Base-by-base conservation (phyloP, 495 filamentous ascomycete species). In the Aspergillus olivimuriae region DNA sequence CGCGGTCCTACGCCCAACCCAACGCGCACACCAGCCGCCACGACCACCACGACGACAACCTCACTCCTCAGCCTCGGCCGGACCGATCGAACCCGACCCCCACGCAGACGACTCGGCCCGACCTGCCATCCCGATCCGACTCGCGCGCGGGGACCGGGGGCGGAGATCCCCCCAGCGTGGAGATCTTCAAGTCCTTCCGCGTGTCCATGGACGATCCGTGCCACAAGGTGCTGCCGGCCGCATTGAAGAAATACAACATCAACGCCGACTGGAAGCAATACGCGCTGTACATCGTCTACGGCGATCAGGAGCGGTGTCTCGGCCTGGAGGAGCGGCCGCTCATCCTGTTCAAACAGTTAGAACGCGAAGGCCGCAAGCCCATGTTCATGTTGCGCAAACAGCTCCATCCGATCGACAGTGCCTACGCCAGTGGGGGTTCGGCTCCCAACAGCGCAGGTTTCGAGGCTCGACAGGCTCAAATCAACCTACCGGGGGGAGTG, bases 181-280 rank as follows among this genome's bases (percentile, higher is more conserved):
- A 98, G 55, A 97, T 98, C 41, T 96, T 97, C 79, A 97, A 96
- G 62, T 90, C 84, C 5, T 98, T 98, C 73, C 81, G 92, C 20
- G 92, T 98, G 48, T 89, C 84, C 50, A 90, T 95, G 82, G 92
- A 98, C 47, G 92, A 97, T 53, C 92, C 92, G 1, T 98, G 92
- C 70, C 82, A 95, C 66, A 96, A 95, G 57, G 92, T 98, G 23
- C 78, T 98, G 7, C 92, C 92, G 1, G 92, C 94, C 19, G 92
- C 92, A 9, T 74, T 98, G 17, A 91, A 91, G 61, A 94, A 95
- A 58, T 98, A 98, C 71, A 92, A 96, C 61, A 98, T 98, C 74
- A 86, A 92, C 45, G 88, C 87, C 16, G 91, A 95, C 41, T 95
- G 89, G 85, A 87, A 90, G 52, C 85, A 95, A 54, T 98, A 98